Percentiles rank a stretch among this genome's conserved stretches.
Conservation (phyloP, 768 basidiomycete species). For the Termitomyces eurrhizus region DNA sequence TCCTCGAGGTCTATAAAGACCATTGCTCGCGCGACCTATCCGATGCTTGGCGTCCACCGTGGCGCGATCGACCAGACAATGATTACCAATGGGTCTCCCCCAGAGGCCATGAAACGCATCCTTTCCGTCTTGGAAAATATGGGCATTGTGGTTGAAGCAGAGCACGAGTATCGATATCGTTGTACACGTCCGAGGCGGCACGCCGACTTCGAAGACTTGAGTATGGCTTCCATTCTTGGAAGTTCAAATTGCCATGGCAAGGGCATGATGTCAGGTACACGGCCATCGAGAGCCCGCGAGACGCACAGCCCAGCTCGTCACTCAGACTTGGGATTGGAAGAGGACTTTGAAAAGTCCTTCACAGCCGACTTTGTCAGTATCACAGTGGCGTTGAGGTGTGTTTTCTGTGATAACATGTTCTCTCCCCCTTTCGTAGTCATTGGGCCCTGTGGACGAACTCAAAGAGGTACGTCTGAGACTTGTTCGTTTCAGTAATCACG, state of each 20-base stretch:
- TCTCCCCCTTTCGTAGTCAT: not conserved
- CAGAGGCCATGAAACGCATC: conserved; percentile 74
- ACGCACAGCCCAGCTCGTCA: not conserved
- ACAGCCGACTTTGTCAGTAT: not conserved
- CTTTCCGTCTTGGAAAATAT: conserved; percentile 65
- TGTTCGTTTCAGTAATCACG: not conserved
- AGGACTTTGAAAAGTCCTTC: conserved; percentile 7
- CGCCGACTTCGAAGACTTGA: not conserved
- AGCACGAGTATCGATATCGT: conserved; percentile 79
- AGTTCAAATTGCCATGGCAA: not conserved
- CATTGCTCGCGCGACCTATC: not conserved
- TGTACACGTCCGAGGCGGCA: conserved; percentile 53
- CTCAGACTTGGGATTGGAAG: conserved; percentile 29
- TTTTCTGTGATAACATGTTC: not conserved
- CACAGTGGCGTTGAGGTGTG: not conserved
- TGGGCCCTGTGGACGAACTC: not conserved
- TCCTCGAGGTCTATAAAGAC: not conserved
- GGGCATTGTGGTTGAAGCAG: conserved; percentile 77
- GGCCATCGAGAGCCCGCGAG: not conserved
- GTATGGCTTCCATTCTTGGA: not conserved
- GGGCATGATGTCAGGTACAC: not conserved
- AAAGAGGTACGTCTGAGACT: not conserved
- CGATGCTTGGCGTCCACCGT: conserved; percentile 48
- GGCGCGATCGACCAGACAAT: conserved; percentile 88
- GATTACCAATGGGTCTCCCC: conserved; percentile 72